Percentiles rank a stretch among this genome's conserved stretches.
These are phyloP conservation scores for Rhodotorula paludigena DNA, from an alignment of 768 basidiomycete species.

Conservation along the genomic window DNA sequence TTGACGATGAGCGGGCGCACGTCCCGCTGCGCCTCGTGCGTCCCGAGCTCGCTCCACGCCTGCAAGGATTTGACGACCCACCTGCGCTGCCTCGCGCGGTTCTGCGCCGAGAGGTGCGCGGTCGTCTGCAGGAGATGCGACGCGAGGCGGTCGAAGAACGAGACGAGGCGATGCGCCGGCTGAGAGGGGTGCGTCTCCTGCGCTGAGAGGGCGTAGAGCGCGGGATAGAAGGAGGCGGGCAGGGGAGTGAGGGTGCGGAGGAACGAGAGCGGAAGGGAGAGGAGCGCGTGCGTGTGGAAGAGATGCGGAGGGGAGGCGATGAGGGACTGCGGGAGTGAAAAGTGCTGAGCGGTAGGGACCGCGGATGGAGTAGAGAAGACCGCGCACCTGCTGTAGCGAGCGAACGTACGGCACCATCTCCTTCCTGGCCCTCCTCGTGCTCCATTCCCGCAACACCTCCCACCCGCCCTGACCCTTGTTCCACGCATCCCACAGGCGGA, in stretches of 20 bases:
- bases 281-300: constrained; percentile 2
- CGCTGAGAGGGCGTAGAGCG: neutral
- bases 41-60: neutral
- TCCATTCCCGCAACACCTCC: constrained; percentile 4
- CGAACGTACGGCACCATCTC: constrained; percentile 19
- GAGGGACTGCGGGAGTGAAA: constrained; percentile 18
- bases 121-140: neutral
- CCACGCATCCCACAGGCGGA: constrained; percentile 24
- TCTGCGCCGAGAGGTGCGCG: constrained; percentile 6
- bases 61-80: neutral
- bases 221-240: neutral
- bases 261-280: constrained; percentile 21
- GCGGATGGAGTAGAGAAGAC: neutral
- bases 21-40: neutral
- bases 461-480: neutral
- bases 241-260: constrained; percentile 8
- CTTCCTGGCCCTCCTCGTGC: neutral
- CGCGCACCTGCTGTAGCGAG: constrained; percentile 20
- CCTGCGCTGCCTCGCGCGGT: constrained; percentile 24
- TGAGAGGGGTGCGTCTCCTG: neutral
- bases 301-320: constrained; percentile 17
- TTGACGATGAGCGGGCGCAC: too few species aligned
- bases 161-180: constrained; percentile 9
- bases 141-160: constrained; percentile 13
- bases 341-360: too few species aligned